Conservation (phyloP, 768 basidiomycete species). For the Suillus luteus region DNA sequence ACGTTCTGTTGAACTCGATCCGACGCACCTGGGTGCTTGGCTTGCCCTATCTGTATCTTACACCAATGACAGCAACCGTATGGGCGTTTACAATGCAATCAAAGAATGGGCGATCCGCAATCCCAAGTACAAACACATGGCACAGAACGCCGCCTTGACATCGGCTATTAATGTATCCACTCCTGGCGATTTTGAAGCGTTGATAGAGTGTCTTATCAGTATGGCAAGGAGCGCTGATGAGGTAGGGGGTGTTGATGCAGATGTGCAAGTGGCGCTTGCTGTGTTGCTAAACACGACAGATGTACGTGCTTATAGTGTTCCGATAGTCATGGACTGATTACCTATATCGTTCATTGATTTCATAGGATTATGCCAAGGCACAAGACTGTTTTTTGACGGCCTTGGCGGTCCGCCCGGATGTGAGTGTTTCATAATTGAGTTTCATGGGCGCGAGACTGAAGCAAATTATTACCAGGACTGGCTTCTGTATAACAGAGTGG, state of each 20-base stretch:
- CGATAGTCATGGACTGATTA: conserved; percentile 1
- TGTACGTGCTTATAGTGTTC: conserved; percentile 41
- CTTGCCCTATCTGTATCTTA: conserved; percentile 88
- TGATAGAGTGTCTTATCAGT: conserved; percentile 78
- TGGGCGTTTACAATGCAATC: conserved; percentile 77
- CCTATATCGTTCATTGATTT: conserved; percentile 10
- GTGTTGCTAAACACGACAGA: conserved; percentile 92
- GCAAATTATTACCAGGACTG: conserved; percentile 62
- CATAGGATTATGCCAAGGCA: conserved; percentile 86
- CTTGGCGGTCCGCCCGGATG: conserved; percentile 83
- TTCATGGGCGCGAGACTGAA: conserved; percentile 1
- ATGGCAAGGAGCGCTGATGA: conserved; percentile 65
- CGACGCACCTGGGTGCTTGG: conserved; percentile 76
- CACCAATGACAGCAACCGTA: conserved; percentile 84
- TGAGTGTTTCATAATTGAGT: conserved; percentile 36
- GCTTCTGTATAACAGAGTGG: conserved; percentile 90
- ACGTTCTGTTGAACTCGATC: conserved; percentile 80
- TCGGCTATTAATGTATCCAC: conserved; percentile 28
- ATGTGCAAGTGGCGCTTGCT: conserved; percentile 93
- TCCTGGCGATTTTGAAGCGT: conserved; percentile 40
- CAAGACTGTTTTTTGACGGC: conserved; percentile 94
- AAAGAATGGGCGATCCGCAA: conserved; percentile 80
- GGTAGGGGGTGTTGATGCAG: conserved; percentile 76
- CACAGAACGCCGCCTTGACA: conserved; percentile 38
- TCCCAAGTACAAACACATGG: conserved; percentile 50